Evolutionary conservation across 2,329 filamentous ascomycete genomes (phyloP), one percentile per base, ranked within the genome.

Genomic region (Calonectria ilicicola): DNA sequence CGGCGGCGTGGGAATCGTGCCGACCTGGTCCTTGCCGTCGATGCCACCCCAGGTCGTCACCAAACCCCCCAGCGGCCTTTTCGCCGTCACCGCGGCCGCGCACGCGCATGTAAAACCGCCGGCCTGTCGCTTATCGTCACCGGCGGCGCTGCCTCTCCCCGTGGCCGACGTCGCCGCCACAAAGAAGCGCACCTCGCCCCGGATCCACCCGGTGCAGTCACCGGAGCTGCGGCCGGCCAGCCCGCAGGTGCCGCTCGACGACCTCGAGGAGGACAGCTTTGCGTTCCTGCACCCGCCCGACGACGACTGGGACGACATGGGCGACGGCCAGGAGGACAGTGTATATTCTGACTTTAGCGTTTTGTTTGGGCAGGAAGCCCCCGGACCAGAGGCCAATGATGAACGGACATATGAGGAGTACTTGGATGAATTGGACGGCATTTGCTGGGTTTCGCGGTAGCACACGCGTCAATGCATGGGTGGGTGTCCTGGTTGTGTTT

Each of bases 331-430:
- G 38, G 87, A 84, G 32, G 88, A 88, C 26, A 85, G 88, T 42
- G 87, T 91, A 46, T 90, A 90, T 72, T 88, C 88, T 15, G 88
- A 91, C 72, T 90, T 91, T 72, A 85, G 87, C 6, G 84, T 88
- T 29, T 82, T 90, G 4, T 90, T 90, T 73, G 85, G 85, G 3
- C 82, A 83, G 1, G 80, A 77, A 1, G 76, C 69, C n/a, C 71
- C 76, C 2, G 67, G 74, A 23, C 42, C 66, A 4, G 75, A 71
- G 29, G 73, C 76, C 5, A 82, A 82, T 6, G 83, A 85, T 3
- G 85, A 85, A 21, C 82, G 87, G 67, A 86, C 85, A 29, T 88
- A 88, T 67, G 89, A 90, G 77, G 88, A 89, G 76, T 89, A 88
- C 76, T 83, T 90, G 76, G 89, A 90, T 75, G 88, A 90, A 72